Conservation (phyloP, 208 protist genomes). For the Lotmaria passim region DNA sequence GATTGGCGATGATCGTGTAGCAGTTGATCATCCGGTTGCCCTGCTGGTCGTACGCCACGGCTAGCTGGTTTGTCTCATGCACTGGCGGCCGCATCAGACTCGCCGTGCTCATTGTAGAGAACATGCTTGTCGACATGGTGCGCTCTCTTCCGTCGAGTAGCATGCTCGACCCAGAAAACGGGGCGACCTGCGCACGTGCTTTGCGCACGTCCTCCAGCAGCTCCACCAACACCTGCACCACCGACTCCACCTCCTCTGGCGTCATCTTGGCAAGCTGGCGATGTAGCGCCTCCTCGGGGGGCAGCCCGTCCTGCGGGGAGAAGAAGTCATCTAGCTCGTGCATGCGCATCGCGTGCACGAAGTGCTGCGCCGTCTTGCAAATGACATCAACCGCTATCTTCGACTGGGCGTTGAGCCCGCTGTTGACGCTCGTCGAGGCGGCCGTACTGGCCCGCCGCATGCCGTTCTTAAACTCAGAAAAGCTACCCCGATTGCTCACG, state of each 20-base stretch:
- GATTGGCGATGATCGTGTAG: slow-evolving; percentile 64
- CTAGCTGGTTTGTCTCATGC: slow-evolving; percentile 59
- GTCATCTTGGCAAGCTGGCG: slow-evolving; percentile 28
- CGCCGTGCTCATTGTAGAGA: slow-evolving; percentile 57
- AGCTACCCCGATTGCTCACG: slow-evolving; percentile 20
- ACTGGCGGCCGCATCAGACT: slow-evolving; percentile 60
- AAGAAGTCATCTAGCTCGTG: slow-evolving; percentile 54
- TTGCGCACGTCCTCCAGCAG: slow-evolving; percentile 53
- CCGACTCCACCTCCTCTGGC: slow-evolving; percentile 32
- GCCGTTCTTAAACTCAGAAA: neutral
- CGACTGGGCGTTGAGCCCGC: neutral
- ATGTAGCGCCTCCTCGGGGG: slow-evolving; percentile 30
- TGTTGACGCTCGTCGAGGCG: neutral
- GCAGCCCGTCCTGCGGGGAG: neutral
- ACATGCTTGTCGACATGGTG: slow-evolving; percentile 32
- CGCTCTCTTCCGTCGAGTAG: slow-evolving; percentile 5
- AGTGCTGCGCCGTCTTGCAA: slow-evolving; percentile 41
- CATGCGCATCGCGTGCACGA: slow-evolving; percentile 58
- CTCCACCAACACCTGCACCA: slow-evolving; percentile 52
- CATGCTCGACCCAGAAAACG: slow-evolving; percentile 16
- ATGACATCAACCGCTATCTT: slow-evolving; percentile 34
- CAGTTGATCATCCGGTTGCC: slow-evolving; percentile 77
- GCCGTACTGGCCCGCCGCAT: slow-evolving; percentile 11
- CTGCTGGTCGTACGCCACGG: slow-evolving; percentile 54
- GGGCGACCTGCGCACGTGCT: slow-evolving; percentile 19